Base-by-base conservation (phyloP, 2,329 filamentous ascomycete species). In the Cladosporium sp. region DNA sequence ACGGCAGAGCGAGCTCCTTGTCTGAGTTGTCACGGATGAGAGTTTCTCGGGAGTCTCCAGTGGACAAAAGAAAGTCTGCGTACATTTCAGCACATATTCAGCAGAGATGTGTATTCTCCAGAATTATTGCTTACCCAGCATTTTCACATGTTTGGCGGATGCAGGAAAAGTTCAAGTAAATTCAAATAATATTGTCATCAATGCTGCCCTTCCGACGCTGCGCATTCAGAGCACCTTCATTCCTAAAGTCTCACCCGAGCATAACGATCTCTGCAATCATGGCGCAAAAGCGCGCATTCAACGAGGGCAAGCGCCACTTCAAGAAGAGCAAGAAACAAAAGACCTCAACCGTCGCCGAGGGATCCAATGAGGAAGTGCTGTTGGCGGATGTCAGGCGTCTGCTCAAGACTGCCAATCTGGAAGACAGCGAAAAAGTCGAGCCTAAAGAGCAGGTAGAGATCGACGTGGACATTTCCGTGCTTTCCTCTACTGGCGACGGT, bases 401-500 rank as follows among this genome's bases (percentile, higher is more conserved):
- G 43, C 62, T 77, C 45, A 63, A 70, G 50, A 64, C 66, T 20
- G 56, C 65, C 4, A 57, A 51, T 4, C 51, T 62, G 3, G 32
- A 52, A 2, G 56, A 58, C 17, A 43, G 51, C 13, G 39, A 54
- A 11, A 52, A 54, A 19, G 52, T 59, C 22, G 39, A 48, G 17
- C 51, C 45, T n/a, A 48, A 66, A 61, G 34, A 54, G 34, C 86
- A 86, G 53, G 79, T 82, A 5, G 88, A 95, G 66, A 82, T 93
- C 36, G 85, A 96, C 47, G 80, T 97, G 36, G 83, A 86, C n/a
- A 84, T 97, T 52, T 70, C 83, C 6, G 82, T 88, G 58, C 76
- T 97, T 29, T 95, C 92, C 0, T 97, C 92, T 0, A 96, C 89
- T 0, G 93, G 93, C 47, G 93, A 97, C 60, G 93, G 89, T 2